Base-by-base conservation (phyloP, 495 filamentous ascomycete genomes). In the Aspergillus incahuasiensis region DNA sequence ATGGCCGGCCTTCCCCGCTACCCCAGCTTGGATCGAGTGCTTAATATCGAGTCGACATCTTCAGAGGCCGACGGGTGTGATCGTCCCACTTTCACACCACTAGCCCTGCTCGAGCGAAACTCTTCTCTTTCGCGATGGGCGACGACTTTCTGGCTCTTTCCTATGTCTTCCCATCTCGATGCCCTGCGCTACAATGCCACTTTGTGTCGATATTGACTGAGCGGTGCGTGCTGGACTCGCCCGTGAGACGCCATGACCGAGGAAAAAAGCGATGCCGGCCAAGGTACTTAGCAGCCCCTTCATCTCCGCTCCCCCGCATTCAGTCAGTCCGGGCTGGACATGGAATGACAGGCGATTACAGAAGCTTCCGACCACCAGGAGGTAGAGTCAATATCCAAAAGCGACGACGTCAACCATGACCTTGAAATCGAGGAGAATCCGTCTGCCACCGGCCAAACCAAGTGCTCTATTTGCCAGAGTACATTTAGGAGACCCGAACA, bases 401-500 rank as follows among this genome's bases (percentile, higher is more conserved):
- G 45, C 47, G 60, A 57, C 15, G 35, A 47, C 45, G 58, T 57
- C 55, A 48, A 54, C 52, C 56, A 55, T 32, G 66, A 72, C 19
- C 64, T 56, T 43, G 60, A 55, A 22, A 56, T 60, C 25, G 56
- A 66, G 28, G 24, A 60, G 13, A 42, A 32, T 32, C 48, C 64
- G 1, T 42, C 55, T 6, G 48, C 46, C 48, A 21, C 53, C 12
- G 63, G 65, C 12, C 70, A 69, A 44, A 63, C 65, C 1, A 68
- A 74, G 67, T 84, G 81, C 54, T 69, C 72, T 5, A 68, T 76
- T 28, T 84, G 81, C 50, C 67, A 74, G 42, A 79, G 73, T 20
- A 80, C 78, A 9, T 90, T 90, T 63, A 81, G 84, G 39, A 71
- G 86, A 60, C 76, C 83, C 16, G 86, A 90, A 62, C 86, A 90